Conservation (phyloP, 23 red algal species). For the Gracilaria caudata region DNA sequence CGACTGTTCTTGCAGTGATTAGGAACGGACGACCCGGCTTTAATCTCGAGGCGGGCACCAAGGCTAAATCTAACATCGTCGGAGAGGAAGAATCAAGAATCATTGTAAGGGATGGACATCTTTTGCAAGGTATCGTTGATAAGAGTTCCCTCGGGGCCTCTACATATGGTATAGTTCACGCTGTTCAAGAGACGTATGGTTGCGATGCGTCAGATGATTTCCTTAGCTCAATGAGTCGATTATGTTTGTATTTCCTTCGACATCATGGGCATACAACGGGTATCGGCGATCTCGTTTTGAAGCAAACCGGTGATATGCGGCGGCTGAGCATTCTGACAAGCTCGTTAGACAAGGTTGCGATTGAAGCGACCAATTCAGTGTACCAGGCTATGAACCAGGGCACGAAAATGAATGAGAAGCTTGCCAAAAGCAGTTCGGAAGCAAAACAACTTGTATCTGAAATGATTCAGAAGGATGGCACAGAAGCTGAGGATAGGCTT, state of each 20-base stretch:
- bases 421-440: slow-evolving; percentile 17
- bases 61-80: slow-evolving; percentile 58
- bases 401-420: slow-evolving; percentile 2
- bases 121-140: slow-evolving; percentile 88
- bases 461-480: slow-evolving; percentile 51
- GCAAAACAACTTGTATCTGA: slow-evolving; percentile 51
- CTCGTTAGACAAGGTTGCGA: slow-evolving; percentile 28
- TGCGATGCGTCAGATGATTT: slow-evolving; percentile 77
- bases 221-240: slow-evolving; percentile 81
- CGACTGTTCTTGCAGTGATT: slow-evolving; percentile 68
- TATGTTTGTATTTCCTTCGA: slow-evolving; percentile 87
- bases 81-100: slow-evolving; percentile 74
- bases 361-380: slow-evolving; percentile 49
- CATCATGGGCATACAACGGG: slow-evolving; percentile 91
- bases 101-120: slow-evolving; percentile 75
- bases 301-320: slow-evolving; percentile 47
- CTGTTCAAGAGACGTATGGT: slow-evolving; percentile 85
- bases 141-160: slow-evolving; percentile 88
- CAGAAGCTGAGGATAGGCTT: slow-evolving; percentile 73
- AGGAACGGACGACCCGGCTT: slow-evolving; percentile 56
- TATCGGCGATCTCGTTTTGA: slow-evolving; percentile 84
- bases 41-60: slow-evolving; percentile 16
- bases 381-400: slow-evolving; percentile 46
- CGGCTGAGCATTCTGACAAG: slow-evolving; percentile 43
- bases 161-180: slow-evolving; percentile 91